Conservation (phyloP, 352 stramenopile species). For the Globisporangium recalcitrans region DNA sequence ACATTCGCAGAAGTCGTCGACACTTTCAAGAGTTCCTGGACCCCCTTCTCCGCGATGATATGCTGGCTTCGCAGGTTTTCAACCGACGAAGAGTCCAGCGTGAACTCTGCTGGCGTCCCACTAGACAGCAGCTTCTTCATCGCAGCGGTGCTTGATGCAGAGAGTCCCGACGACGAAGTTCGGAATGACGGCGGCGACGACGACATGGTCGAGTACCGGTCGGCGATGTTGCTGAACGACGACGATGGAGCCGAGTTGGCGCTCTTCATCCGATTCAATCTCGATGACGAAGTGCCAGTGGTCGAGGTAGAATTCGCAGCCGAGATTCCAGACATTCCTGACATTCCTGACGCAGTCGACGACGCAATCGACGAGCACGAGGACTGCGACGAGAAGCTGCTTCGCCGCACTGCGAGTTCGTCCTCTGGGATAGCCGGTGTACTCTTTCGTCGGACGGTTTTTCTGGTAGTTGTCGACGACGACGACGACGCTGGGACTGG, state of each 20-base stretch:
- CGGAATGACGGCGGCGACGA: constrained; percentile 3
- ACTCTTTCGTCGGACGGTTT: constrained; percentile 5
- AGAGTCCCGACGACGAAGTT: constrained; percentile 18
- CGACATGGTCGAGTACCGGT: constrained; percentile 25
- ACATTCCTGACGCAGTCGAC: constrained; percentile 17
- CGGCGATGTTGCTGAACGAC: constrained; percentile 18
- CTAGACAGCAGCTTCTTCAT: constrained; percentile 39
- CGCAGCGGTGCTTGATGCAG: constrained; percentile 22
- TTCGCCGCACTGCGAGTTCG: constrained; percentile 38
- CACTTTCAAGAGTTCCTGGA: constrained; percentile 56
- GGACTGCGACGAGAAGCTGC: constrained; percentile 46
- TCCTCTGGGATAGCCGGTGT: constrained; percentile 30
- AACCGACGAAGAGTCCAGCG: constrained; percentile 33
- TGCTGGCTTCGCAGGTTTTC: constrained; percentile 69
- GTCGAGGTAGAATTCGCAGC: constrained; percentile 14
- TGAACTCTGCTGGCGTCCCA: constrained; percentile 40
- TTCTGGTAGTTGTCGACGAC: constrained; percentile 2
- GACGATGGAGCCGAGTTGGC: constrained; percentile 1
- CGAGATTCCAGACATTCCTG: constrained; percentile 14
- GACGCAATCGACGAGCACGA: constrained; percentile 34
- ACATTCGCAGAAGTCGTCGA: constrained; percentile 32
- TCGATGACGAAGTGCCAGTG: constrained; percentile 6
- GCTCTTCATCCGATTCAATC: constrained; percentile 9
- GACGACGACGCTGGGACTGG: constrained; percentile 10
- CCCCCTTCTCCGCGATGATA: constrained; percentile 48